phyloP scores from a whole-genome alignment of 1,284 basidiomycete genomes.

The Sutorius eximius region DNA sequence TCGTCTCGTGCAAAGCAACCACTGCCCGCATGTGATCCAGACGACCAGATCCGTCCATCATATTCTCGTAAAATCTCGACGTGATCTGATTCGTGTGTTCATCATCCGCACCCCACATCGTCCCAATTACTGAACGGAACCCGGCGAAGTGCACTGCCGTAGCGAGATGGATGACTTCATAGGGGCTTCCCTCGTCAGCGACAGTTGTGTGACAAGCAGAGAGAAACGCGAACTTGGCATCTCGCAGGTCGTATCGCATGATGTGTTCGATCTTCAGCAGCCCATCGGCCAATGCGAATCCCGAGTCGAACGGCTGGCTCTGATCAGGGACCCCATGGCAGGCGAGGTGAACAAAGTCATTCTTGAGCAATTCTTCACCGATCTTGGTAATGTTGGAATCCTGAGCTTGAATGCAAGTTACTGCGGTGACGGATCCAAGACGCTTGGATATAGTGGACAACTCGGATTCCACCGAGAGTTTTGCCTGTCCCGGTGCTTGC shows the following conservation, averaged over 20 bases:
- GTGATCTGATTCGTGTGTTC: too few relatives aligned
- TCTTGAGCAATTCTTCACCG: slow-evolving; percentile 1
- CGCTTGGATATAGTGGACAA: neutral
- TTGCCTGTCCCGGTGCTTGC: neutral
- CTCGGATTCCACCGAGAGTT: neutral
- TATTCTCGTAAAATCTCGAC: too few relatives aligned
- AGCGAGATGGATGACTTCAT: too few relatives aligned
- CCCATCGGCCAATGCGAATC: slow-evolving; percentile 23
- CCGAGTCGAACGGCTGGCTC: slow-evolving; percentile 21
- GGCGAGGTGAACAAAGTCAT: too few relatives aligned
- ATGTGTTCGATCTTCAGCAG: slow-evolving; percentile 19
- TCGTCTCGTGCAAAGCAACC: too few relatives aligned
- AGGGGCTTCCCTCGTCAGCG: too few relatives aligned
- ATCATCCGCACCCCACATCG: too few relatives aligned
- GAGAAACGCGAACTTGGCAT: slow-evolving; percentile 27
- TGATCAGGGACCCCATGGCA: neutral
- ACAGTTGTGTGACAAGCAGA: neutral
- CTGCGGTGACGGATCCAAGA: neutral
- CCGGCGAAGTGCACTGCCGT: too few relatives aligned
- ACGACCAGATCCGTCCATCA: too few relatives aligned
- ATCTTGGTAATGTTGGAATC: neutral
- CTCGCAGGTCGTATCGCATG: slow-evolving; percentile 19
- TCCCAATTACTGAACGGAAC: too few relatives aligned
- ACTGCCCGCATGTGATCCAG: too few relatives aligned
- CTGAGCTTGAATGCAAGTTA: neutral